phyloP scores from a whole-genome alignment of 129 eudicot genomes.

The Scalesia atractyloides region DNA sequence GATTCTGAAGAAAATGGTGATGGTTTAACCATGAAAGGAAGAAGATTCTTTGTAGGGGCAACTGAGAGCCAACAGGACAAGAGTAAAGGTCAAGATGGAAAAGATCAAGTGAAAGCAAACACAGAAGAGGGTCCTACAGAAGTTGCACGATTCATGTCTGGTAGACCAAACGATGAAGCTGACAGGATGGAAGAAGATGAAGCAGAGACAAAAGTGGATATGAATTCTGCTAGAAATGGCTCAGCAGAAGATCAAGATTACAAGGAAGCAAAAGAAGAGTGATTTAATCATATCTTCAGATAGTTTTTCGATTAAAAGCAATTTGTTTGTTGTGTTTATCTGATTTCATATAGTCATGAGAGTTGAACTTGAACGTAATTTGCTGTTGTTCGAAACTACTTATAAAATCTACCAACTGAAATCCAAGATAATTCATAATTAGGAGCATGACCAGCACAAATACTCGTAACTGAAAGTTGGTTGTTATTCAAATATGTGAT shows the following conservation, averaged over 20 bases:
- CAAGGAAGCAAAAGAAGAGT: slow-evolving; percentile 30
- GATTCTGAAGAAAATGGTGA: slow-evolving; percentile 18
- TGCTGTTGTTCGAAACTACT: slow-evolving; percentile 16
- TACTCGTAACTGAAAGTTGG: not conserved
- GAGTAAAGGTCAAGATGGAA: slow-evolving; percentile 2
- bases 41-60: slow-evolving; percentile 23
- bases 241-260: slow-evolving; percentile 32
- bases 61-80: slow-evolving; percentile 26
- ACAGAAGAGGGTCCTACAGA: slow-evolving; percentile 10
- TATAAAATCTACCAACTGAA: not conserved
- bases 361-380: slow-evolving; percentile 14
- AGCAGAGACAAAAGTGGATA: not conserved
- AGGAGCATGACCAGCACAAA: slow-evolving; percentile 10
- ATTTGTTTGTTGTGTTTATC: slow-evolving; percentile 3
- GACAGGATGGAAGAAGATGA: slow-evolving; percentile 21
- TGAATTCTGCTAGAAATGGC: slow-evolving; percentile 1
- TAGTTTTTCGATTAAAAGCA: not conserved
- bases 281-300: slow-evolving; percentile 13
- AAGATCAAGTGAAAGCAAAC: slow-evolving; percentile 18
- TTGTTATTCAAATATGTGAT: slow-evolving; percentile 27
- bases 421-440: slow-evolving; percentile 5
- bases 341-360: slow-evolving; percentile 11
- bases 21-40: slow-evolving; percentile 26
- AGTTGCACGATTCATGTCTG: not conserved
- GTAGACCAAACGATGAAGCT: not conserved